phyloP scores from a whole-genome alignment of 805 yeast genomes.

The Kodamaea hsintzibuensis region DNA sequence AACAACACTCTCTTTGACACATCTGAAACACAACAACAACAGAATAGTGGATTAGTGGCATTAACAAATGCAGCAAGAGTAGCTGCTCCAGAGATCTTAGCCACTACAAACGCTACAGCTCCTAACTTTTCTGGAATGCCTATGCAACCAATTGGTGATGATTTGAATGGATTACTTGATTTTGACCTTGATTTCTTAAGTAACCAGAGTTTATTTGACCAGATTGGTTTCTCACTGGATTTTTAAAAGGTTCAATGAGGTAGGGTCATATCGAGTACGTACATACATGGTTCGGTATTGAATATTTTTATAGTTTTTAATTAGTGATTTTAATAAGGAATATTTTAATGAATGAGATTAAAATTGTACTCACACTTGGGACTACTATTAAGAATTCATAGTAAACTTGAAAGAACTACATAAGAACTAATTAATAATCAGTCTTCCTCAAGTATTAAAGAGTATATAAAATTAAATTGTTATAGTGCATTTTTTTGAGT shows the following conservation, averaged over 20 bases:
- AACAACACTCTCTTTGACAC: background rate
- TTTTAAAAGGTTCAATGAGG: background rate
- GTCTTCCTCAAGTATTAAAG: too few relatives aligned
- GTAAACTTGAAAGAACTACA: too few relatives aligned
- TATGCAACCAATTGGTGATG: conserved; percentile 1
- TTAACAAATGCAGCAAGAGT: background rate
- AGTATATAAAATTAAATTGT: too few relatives aligned
- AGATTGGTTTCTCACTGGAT: conserved; percentile 14
- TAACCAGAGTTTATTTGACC: conserved; percentile 27
- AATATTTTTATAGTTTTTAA: too few relatives aligned
- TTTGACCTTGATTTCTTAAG: conserved; percentile 34
- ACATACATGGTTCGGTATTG: too few relatives aligned
- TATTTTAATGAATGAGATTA: background rate
- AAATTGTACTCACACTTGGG: too few relatives aligned
- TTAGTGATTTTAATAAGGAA: too few relatives aligned
- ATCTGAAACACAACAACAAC: background rate
- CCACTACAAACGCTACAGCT: background rate
- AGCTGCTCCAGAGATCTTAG: background rate
- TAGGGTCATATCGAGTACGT: too few relatives aligned
- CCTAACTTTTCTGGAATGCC: background rate
- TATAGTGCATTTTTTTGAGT: too few relatives aligned
- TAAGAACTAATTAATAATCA: too few relatives aligned
- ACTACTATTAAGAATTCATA: too few relatives aligned
- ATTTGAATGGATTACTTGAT: conserved; percentile 15
- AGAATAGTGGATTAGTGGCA: background rate